phyloP scores from a whole-genome alignment of 108 stramenopile species.

The Nitzschia inconspicua region DNA sequence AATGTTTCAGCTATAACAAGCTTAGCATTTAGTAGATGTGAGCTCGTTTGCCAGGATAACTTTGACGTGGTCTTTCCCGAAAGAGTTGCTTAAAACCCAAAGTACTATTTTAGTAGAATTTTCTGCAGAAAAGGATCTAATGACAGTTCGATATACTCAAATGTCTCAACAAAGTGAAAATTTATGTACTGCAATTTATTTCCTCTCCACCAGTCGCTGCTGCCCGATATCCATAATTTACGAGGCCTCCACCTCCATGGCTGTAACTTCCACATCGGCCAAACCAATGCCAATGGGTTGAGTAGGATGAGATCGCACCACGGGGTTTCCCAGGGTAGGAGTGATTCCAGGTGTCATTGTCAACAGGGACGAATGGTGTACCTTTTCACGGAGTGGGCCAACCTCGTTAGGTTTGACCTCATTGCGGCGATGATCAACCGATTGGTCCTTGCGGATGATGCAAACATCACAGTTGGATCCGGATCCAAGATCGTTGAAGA shows the following conservation, averaged over 20 bases:
- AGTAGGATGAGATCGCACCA: conserved; percentile 46
- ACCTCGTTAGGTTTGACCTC: conserved; percentile 77
- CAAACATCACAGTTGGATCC: conserved; percentile 94
- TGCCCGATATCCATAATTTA: background rate
- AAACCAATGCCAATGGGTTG: conserved; percentile 29
- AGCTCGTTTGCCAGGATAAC: no score
- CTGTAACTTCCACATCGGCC: conserved; percentile 50
- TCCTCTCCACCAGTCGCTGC: background rate
- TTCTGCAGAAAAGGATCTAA: no score
- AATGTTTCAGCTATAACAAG: no score
- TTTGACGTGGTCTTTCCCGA: no score
- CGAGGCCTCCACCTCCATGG: conserved; percentile 31
- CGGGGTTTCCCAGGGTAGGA: conserved; percentile 55
- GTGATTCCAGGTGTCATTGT: conserved; percentile 73
- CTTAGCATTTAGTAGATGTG: no score
- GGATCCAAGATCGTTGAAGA: conserved; percentile 97
- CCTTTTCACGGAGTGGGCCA: conserved; percentile 50
- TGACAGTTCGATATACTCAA: no score
- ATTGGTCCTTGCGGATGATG: conserved; percentile 85
- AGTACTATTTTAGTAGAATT: no score
- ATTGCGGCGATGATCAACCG: conserved; percentile 62
- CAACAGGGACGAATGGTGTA: conserved; percentile 58
- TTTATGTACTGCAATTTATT: no score
- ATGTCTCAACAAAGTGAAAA: no score
- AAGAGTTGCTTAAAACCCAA: no score